Base-by-base conservation (phyloP, 2,329 filamentous ascomycete species). In the Fusarium staphyleae region DNA sequence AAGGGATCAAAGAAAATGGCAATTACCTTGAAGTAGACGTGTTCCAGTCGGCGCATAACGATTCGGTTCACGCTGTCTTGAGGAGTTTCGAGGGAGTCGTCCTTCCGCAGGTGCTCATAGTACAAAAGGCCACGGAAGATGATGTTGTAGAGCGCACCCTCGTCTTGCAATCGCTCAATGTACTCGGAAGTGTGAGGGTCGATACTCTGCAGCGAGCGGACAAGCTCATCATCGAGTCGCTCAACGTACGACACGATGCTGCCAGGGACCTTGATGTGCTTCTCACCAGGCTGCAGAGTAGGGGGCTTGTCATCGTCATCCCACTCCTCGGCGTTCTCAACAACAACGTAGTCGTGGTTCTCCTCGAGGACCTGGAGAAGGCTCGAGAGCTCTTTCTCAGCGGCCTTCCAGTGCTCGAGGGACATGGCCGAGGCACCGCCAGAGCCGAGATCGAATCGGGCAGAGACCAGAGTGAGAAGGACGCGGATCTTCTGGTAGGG, bases 111-210 rank as follows among this genome's bases (percentile, higher is more conserved):
- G 58, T 81, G 81, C 80, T 99, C 95, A 57, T 93, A 89, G 78
- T 99, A 99, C 54, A 96, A 82, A 69, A 92, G 83, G 39, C 89
- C 87, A 60, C 92, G 90, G 72, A 97, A 88, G 73, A 99, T 90
- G 76, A 91, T 89, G 76, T 91, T 92, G 81, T 99, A 99, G 44
- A 99, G 81, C 41, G 88, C 80, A 59, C 88, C 89, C 79, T 99
- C 95, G 69, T 99, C 95, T 48, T 90, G 89, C 55, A 99, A 80
- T 53, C 96, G 87, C 73, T 99, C 95, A 58, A 99, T 96, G 72
- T 99, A 99, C 78, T 99, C 95, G 24, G 95, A 95, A 33, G 95
- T 99, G 78, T 99, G 95, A 51, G 95, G 96, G 73, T 99, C 95
- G 70, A 99, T 97, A 76, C 88, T 90, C 77, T 99, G 95, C 45